Evolutionary conservation across 2,329 filamentous ascomycete species (phyloP).

Genomic region (Daldinia sp.): DNA sequence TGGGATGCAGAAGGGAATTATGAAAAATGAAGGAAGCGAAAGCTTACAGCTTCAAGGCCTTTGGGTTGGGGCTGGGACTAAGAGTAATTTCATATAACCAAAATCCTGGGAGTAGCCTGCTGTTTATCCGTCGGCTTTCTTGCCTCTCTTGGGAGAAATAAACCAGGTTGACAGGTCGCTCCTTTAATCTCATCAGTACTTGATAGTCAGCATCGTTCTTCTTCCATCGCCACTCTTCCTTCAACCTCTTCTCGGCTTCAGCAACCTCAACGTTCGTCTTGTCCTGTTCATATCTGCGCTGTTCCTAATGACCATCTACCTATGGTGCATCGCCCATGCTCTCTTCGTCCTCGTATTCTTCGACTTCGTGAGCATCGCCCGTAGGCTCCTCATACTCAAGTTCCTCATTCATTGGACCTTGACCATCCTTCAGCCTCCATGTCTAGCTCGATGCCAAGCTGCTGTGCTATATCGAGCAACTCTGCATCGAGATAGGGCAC

Average conservation of each 20-base stretch:
- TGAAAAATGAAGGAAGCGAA: conserved; percentile 2
- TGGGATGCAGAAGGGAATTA: conserved; percentile 1
- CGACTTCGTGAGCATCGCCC: no score
- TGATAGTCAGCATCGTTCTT: background rate
- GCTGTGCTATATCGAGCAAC: no score
- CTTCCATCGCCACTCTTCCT: background rate
- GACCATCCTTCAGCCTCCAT: no score
- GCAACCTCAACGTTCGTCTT: background rate
- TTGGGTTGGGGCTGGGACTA: background rate
- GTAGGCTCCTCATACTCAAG: no score
- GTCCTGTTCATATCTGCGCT: background rate
- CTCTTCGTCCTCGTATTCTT: background rate
- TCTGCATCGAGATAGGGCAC: no score
- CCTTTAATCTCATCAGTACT: background rate
- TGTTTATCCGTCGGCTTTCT: background rate
- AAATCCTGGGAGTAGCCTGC: background rate
- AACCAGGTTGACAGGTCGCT: conserved; percentile 1
- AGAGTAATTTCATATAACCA: background rate
- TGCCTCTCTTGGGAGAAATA: background rate
- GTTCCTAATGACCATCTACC: no score
- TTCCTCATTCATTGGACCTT: no score
- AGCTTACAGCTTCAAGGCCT: background rate
- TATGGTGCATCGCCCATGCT: no score
- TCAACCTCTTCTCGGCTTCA: background rate
- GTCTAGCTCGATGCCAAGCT: no score